Evolutionary conservation across 768 basidiomycete species (phyloP), one percentile per base, ranked within the genome.

Genomic region (Lactarius quietus): DNA sequence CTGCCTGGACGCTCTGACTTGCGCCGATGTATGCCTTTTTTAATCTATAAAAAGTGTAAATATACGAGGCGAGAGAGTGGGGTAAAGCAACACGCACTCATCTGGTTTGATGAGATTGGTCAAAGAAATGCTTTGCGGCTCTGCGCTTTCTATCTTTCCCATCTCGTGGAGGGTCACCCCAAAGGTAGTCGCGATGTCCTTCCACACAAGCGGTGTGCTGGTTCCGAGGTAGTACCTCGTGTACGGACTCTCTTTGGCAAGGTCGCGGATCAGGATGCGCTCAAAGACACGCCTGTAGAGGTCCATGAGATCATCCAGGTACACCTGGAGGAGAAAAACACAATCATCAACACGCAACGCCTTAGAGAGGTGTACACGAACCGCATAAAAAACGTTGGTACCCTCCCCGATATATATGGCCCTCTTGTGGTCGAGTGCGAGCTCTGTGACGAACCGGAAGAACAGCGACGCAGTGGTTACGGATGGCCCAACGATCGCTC

Each of bases 1-100:
- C 26, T 10, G 41, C 53, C 20, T 38, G 63, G n/a, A 59, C 2
- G 51, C 33, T 5, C 38, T 64, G 63, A 54, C 51, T 64, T 15
- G 52, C 31, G 51, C 57, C 52, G 15, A 54, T 3, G 23, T 59
- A 59, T 12, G 20, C 38, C 23, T 15, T 1, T 38, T 38, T 26
- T 17, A 18, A 23, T 39, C 57, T 59, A 8, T 7, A 12, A n/a
- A 28, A 23, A 35, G 14, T 4, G 31, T 51, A 35, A 51, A 29
- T 10, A 43, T 9, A 26, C 5, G 54, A 35, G 54, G 18, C 54
- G 54, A 35, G 31, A 20, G 18, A n/a, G n/a, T 28, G 3, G 5
- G 51, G 23, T 29, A 5, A 29, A 55, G 54, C 18, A 29, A 20
- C 33, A 29, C 28, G 28, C 53, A 54, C 54, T 6, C n/a, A n/a